Base-by-base conservation (phyloP, 148 eudicot species). In the Selenicereus undatus region DNA sequence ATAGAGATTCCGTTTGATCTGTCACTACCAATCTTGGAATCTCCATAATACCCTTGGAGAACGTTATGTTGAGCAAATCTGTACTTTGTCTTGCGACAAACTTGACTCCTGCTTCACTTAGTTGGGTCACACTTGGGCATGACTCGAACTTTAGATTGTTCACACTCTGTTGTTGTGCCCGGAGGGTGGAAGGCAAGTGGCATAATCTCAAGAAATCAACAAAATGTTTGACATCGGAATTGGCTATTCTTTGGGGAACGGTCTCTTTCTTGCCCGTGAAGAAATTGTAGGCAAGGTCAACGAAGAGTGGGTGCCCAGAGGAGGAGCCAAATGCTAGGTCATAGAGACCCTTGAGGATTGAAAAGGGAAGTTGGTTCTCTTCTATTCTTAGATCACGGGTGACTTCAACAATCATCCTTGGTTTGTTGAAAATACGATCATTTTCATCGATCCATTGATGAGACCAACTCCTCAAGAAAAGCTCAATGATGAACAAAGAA, bases 301-400 rank as follows among this genome's bases (percentile, higher is more conserved):
- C 22, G 68, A 62, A 62, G 68, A 24, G 22, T 20, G 68, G 68
- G 8, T 62, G 68, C 4, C 68, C 68, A 62, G 68, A 51, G 9
- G 43, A 24, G 21, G 75, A 42, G 69, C 62, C 29, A 21, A 75
- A 43, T 5, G 42, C 80, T 12, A 80, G 20, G 22, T 81, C 80
- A 54, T 81, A 85, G 20, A 87, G 45, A 30, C 76, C 80, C 60
- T 71, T 84, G 2, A 84, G 79, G 74, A 84, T 18, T 11, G 80
- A 87, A 50, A 87, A 82, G 3, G 89, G 89, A 2, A 87, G 18
- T 76, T 87, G 89, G 65, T 87, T 87, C 75, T 87, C 89, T 48
- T 79, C 77, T 27, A 87, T 70, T 50, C 77, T 69, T 36, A 87
- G 10, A 29, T 86, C 89, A 1, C 82, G 80, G 36, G 73, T 66